Conservation (phyloP, 2,329 filamentous ascomycete species). For the Colletotrichum australisinense region DNA sequence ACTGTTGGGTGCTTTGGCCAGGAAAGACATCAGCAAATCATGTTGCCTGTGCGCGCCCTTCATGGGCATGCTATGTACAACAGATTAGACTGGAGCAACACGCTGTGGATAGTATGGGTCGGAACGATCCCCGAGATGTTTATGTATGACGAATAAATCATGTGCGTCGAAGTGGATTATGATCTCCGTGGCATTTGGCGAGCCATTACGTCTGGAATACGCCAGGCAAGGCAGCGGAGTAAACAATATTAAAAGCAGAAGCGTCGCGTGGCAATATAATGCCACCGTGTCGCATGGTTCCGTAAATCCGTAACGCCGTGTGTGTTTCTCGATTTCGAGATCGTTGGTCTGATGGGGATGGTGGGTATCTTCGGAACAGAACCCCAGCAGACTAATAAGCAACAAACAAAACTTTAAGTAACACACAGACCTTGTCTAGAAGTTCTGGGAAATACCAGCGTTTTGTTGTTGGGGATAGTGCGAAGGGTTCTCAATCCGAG, state of each 20-base stretch:
- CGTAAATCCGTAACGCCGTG: slow-evolving; percentile 26
- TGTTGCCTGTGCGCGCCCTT: slow-evolving; percentile 3
- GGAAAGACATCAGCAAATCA: neutral
- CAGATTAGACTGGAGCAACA: slow-evolving; percentile 19
- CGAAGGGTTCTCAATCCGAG: slow-evolving; percentile 90
- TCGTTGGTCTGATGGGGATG: slow-evolving; percentile 21
- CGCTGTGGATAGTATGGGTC: neutral
- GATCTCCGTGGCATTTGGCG: neutral
- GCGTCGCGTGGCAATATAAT: neutral
- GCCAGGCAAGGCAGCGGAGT: neutral
- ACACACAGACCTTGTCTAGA: slow-evolving; percentile 60
- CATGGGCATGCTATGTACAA: slow-evolving; percentile 13
- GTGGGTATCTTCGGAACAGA: slow-evolving; percentile 33
- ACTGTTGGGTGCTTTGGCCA: neutral
- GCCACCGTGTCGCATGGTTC: slow-evolving; percentile 12
- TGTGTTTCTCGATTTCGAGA: slow-evolving; percentile 11
- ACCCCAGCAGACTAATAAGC: slow-evolving; percentile 20
- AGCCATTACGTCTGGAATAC: neutral
- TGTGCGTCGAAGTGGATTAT: slow-evolving; percentile 34
- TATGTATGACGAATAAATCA: slow-evolving; percentile 32
- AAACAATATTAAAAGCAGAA: slow-evolving; percentile 18
- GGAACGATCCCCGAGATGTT: neutral
- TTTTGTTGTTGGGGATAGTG: slow-evolving; percentile 94
- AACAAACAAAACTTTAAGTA: slow-evolving; percentile 12
- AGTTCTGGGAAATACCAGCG: slow-evolving; percentile 96